Percentiles rank a stretch among this genome's conserved stretches.
phyloP scores from a whole-genome alignment of 2,329 filamentous ascomycete species.

The Thelonectria discophora region DNA sequence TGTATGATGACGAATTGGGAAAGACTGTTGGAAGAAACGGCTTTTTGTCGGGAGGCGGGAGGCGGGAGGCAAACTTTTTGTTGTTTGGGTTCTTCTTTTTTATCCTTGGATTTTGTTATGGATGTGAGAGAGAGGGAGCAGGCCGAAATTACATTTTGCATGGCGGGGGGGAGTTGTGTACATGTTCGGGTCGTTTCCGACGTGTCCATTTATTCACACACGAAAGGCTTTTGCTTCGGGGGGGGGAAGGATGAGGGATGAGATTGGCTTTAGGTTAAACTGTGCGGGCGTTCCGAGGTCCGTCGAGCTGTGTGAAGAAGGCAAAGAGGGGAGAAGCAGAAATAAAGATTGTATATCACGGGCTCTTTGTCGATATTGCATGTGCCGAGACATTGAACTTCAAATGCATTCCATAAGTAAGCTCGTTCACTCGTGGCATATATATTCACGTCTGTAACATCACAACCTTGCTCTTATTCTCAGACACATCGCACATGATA shows the following conservation, averaged over 20 bases:
- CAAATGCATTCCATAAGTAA: too few species aligned
- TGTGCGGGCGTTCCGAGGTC: neutral
- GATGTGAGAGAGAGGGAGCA: slow-evolving; percentile 5
- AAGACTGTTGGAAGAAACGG: slow-evolving; percentile 25
- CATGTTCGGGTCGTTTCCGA: neutral
- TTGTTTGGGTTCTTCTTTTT: slow-evolving; percentile 16
- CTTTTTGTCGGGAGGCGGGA: neutral
- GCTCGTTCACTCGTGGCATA: too few species aligned
- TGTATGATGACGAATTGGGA: slow-evolving; percentile 31
- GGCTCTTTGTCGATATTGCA: too few species aligned
- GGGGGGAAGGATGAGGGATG: too few species aligned
- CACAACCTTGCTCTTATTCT: too few species aligned
- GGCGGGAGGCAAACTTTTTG: slow-evolving; percentile 30
- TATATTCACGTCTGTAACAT: too few species aligned
- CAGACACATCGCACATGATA: too few species aligned
- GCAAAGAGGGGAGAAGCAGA: neutral
- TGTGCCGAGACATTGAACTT: too few species aligned
- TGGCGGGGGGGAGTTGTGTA: neutral
- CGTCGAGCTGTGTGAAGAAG: slow-evolving; percentile 6
- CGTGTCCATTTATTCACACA: neutral
- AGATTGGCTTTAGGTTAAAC: neutral
- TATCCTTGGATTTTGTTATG: slow-evolving; percentile 7
- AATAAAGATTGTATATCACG: neutral
- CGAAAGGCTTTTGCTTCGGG: neutral
- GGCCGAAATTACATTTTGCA: neutral